Conservation (phyloP, 768 basidiomycete genomes). For the Rhizopogon vulgaris region DNA sequence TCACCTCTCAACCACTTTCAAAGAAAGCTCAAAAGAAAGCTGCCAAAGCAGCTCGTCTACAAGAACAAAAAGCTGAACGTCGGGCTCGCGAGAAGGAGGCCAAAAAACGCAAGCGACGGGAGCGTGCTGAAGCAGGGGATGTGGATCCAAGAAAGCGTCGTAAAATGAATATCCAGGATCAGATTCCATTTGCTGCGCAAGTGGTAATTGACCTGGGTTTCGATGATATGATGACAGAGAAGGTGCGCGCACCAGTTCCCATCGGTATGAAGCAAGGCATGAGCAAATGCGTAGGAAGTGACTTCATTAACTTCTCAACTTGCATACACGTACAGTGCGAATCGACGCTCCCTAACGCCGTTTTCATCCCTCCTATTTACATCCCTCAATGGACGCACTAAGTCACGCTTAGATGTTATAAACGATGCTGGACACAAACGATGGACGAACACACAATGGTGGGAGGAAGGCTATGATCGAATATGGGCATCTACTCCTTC, state of each 20-base stretch:
- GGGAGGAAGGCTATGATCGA: constrained; percentile 64
- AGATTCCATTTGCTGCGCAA: constrained; percentile 46
- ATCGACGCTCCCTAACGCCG: constrained; percentile 64
- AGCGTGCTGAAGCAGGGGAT: constrained; percentile 55
- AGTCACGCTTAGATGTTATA: constrained; percentile 55
- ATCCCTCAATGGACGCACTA: constrained; percentile 69
- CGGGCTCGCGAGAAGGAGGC: constrained; percentile 72
- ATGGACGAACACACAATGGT: constrained; percentile 84
- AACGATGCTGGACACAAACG: constrained; percentile 65
- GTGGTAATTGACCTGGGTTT: constrained; percentile 87
- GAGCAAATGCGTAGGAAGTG: constrained; percentile 60
- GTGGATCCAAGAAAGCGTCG: constrained; percentile 28
- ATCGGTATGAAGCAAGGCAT: constrained; percentile 6
- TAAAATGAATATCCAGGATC: constrained; percentile 21
- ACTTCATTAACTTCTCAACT: constrained; percentile 85
- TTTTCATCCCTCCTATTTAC: constrained; percentile 75
- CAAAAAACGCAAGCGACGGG: constrained; percentile 66
- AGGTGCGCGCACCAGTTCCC: constrained; percentile 48
- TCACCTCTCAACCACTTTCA: constrained; percentile 37
- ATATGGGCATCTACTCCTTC: constrained; percentile 46
- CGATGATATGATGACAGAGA: constrained; percentile 89
- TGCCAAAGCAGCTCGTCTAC: constrained; percentile 61
- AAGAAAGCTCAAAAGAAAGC: constrained; percentile 78
- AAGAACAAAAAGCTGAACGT: constrained; percentile 64
- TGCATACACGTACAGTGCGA: constrained; percentile 86